Evolutionary conservation across 176 grass and related monocot species (phyloP).

Genomic region (Urochloa ruziziensis): DNA sequence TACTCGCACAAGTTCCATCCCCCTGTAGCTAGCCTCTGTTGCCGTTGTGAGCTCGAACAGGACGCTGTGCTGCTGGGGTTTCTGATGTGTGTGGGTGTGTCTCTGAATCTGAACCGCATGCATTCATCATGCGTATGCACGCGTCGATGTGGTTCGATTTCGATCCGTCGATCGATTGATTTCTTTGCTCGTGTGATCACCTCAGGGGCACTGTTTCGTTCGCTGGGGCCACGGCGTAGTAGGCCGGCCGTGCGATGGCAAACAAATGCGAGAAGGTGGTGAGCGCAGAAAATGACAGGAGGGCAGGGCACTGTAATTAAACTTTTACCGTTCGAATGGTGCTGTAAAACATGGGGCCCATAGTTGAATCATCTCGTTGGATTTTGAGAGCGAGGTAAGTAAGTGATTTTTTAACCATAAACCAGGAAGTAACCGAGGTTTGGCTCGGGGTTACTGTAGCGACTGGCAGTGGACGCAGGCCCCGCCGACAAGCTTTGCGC

Average conservation of each 20-base stretch:
- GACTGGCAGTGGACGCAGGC: not conserved
- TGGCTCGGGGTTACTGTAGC: not conserved
- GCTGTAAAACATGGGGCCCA: not conserved
- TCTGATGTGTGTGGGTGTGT: not conserved
- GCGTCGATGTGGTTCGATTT: not conserved
- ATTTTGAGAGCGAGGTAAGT: not conserved
- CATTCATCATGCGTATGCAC: not conserved
- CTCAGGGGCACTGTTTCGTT: not conserved
- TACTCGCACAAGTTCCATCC: not conserved
- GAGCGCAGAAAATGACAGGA: not conserved
- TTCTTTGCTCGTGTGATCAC: not conserved
- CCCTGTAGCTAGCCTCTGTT: not conserved
- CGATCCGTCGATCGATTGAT: not conserved
- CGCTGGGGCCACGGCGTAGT: not conserved
- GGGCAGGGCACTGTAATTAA: too few species aligned
- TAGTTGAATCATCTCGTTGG: not conserved
- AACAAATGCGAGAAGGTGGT: not conserved
- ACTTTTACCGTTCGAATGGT: not conserved
- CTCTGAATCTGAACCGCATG: not conserved
- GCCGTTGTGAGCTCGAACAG: not conserved
- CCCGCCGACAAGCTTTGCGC: constrained; percentile 9
- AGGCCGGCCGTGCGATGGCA: not conserved
- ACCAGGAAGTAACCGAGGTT: not conserved
- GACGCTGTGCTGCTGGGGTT: not conserved
- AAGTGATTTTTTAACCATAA: too few species aligned